Evolutionary conservation across 2,329 filamentous ascomycete species (phyloP), one percentile per base, ranked within the genome.

Genomic region (Cercospora sojina): DNA sequence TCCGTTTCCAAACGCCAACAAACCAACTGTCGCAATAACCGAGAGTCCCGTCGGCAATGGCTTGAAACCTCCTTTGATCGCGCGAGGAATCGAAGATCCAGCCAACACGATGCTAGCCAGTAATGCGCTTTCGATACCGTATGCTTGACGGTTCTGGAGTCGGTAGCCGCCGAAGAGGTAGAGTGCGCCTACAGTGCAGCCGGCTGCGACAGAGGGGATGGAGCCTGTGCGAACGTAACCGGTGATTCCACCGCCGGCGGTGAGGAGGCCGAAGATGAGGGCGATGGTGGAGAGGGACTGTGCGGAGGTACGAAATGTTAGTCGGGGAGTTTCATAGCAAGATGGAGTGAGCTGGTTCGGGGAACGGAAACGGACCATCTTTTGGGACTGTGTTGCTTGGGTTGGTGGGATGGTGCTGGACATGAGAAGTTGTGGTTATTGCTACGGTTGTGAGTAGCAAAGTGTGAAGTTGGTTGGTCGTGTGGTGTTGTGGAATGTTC

Each of bases 141-240:
- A 97, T 3, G 91, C 78, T 77, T 92, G 86, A 68, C 85, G 83
- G 73, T 88, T 89, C 74, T 90, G 88, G 69, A 97, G 88, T 66
- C 93, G 91, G 76, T 91, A 89, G 70, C 90, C 93, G 69, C 92
- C 92, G 51, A 97, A 83, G 25, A 88, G 88, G 80, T 99, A 90
- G 78, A 92, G 80, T 16, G 84, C 81, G 55, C 95, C 95, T 71
- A 99, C 93, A 35, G 90, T 89, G 72, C 92, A 83, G 61, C 95
- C 95, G 13, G 95, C 95, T 12, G 87, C 88, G 72, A 98, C 85
- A 12, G 93, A 97, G 41, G 94, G 94, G 59, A 97, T 79, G 25
- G 93, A 98, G 66, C 92, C 87, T 0, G 93, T 95, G 77, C 90
- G 89, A 53, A 90, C 83, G 80, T 92, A 99, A 76, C 95, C 95